phyloP scores from a whole-genome alignment of 331 rosid species.

The Rosa hybrid region DNA sequence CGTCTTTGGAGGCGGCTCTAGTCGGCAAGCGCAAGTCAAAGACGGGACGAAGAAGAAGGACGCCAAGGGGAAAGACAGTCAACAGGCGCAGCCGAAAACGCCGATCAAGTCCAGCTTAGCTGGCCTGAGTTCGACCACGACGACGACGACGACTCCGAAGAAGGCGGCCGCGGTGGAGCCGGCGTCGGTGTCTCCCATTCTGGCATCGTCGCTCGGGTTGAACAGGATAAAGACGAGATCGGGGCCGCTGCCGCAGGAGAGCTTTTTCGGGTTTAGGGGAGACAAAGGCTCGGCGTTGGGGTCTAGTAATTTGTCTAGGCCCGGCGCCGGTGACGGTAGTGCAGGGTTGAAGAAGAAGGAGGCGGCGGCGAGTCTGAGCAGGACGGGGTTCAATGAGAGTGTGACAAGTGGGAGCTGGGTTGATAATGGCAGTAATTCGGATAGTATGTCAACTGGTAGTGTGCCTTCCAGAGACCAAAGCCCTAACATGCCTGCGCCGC shows the following conservation, averaged over 20 bases:
- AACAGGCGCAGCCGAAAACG: constrained; percentile 25
- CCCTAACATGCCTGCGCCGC: constrained; percentile 50
- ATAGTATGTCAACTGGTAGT: constrained; percentile 55
- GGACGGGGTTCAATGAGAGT: constrained; percentile 54
- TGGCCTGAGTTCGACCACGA: constrained; percentile 9
- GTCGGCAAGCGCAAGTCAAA: constrained; percentile 44
- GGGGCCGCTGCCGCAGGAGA: constrained; percentile 98
- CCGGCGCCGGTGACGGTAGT: constrained; percentile 25
- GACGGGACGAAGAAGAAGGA: constrained; percentile 63
- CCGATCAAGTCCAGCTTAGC: constrained; percentile 29
- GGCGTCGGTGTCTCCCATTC: constrained; percentile 75
- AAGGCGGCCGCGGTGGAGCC: constrained; percentile 25
- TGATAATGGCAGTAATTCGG: constrained; percentile 58
- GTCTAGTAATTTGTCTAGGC: constrained; percentile 69
- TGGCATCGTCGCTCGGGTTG: constrained; percentile 87
- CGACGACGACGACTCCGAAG: constrained; percentile 25
- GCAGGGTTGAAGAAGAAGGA: constrained; percentile 53
- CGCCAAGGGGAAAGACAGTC: constrained; percentile 48
- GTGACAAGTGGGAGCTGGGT: constrained; percentile 36
- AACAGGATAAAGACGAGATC: constrained; percentile 96
- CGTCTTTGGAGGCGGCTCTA: constrained; percentile 3
- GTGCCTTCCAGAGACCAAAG: constrained; percentile 63
- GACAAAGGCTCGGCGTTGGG: constrained; percentile 59
- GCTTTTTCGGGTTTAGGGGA: constrained; percentile 73
- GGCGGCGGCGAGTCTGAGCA: constrained; percentile 41